phyloP scores from a whole-genome alignment of 1,284 basidiomycete genomes.

The Heterobasidion occidentale region DNA sequence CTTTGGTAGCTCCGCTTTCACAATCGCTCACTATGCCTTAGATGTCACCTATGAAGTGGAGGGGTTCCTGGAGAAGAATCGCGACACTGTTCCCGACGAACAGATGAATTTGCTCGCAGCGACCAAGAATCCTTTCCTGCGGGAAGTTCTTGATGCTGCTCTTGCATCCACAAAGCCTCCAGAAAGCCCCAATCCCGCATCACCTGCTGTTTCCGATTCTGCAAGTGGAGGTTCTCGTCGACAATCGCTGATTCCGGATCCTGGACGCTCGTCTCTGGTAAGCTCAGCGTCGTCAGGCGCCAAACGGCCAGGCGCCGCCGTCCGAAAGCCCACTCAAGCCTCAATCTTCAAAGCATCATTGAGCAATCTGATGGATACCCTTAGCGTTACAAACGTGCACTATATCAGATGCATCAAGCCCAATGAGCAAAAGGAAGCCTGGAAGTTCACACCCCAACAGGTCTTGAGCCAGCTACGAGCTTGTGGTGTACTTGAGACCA shows the following conservation, averaged over 20 bases:
- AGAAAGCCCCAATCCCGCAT: constrained; percentile 56
- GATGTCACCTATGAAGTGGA: constrained; percentile 99
- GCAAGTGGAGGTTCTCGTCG: constrained; percentile 67
- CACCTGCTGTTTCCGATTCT: constrained; percentile 70
- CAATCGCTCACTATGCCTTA: constrained; percentile 96
- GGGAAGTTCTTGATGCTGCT: constrained; percentile 90
- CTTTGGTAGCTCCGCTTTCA: constrained; percentile 96
- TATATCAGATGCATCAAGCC: constrained; percentile 99
- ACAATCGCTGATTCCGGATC: constrained; percentile 78
- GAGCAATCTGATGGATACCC: constrained; percentile 93
- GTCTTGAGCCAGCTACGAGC: constrained; percentile 94
- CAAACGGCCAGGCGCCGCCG: constrained; percentile 60
- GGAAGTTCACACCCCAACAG: constrained; percentile 96
- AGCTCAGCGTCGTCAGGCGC: constrained; percentile 36
- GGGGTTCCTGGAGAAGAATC: constrained; percentile 98
- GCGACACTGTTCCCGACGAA: constrained; percentile 98
- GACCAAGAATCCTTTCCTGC: constrained; percentile 89
- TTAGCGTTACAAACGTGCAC: constrained; percentile 96
- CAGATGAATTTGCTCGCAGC: constrained; percentile 82
- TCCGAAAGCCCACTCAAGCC: constrained; percentile 92
- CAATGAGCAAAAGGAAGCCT: constrained; percentile 93
- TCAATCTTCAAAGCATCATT: constrained; percentile 98
- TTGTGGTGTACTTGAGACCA: constrained; percentile 99
- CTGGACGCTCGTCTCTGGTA: constrained; percentile 69
- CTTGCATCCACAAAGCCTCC: constrained; percentile 63